Evolutionary conservation across 805 yeast genomes (phyloP).

Genomic region (Candida insectalens): DNA sequence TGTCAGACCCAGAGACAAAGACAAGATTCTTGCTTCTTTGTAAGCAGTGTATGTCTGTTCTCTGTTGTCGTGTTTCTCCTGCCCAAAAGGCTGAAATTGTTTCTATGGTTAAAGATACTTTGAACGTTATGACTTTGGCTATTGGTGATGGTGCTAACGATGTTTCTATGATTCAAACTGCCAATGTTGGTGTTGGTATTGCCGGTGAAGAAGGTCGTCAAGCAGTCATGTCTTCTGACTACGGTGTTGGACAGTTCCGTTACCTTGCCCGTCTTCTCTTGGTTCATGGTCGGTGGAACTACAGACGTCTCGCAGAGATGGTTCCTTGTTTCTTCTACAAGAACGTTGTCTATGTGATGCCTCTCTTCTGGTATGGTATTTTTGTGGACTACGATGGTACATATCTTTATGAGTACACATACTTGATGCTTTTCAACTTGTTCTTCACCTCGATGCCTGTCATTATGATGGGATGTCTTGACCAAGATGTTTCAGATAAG

Average conservation of each 20-base stretch:
- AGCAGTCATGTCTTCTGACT: constrained; percentile 81
- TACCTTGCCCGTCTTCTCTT: constrained; percentile 53
- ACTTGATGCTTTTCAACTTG: constrained; percentile 67
- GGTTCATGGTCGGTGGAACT: constrained; percentile 83
- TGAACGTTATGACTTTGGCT: constrained; percentile 69
- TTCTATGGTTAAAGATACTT: constrained; percentile 47
- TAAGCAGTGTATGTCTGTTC: constrained; percentile 67
- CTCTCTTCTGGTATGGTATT: constrained; percentile 71
- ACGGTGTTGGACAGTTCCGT: constrained; percentile 73
- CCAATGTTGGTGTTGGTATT: constrained; percentile 78
- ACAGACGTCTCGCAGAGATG: constrained; percentile 66
- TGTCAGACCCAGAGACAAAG: constrained; percentile 28
- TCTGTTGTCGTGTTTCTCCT: constrained; percentile 80
- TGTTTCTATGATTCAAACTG: constrained; percentile 82
- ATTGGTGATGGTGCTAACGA: constrained; percentile 86
- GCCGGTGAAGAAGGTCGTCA: constrained; percentile 85
- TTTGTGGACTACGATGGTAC: constrained; percentile 66
- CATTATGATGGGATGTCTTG: constrained; percentile 60
- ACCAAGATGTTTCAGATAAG: constrained; percentile 64
- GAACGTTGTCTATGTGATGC: constrained; percentile 62
- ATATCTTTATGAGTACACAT: constrained; percentile 69
- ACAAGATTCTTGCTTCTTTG: constrained; percentile 59
- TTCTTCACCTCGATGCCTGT: constrained; percentile 78
- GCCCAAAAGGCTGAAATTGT: constrained; percentile 76
- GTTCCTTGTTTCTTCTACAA: constrained; percentile 72